Evolutionary conservation across 2,329 filamentous ascomycete species (phyloP).

Genomic region (Aureobasidium sp.): DNA sequence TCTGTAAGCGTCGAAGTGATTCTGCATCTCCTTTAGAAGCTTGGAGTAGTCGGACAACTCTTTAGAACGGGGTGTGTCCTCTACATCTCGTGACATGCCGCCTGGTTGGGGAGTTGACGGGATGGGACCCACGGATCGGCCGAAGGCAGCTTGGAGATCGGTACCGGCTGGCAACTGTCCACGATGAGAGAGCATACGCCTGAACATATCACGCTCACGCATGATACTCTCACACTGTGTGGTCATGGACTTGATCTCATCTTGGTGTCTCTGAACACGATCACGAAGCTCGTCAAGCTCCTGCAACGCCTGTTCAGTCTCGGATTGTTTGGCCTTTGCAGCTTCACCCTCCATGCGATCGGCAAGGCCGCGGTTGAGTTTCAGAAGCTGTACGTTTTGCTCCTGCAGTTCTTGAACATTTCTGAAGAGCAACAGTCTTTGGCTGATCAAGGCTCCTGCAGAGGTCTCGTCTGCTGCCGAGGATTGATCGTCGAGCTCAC

Average conservation of each 20-base stretch:
- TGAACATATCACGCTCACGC: slow-evolving; percentile 95
- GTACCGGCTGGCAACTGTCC: slow-evolving; percentile 50
- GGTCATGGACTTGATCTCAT: slow-evolving; percentile 75
- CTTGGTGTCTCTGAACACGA: slow-evolving; percentile 68
- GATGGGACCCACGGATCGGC: slow-evolving; percentile 55
- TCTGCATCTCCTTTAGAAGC: slow-evolving; percentile 77
- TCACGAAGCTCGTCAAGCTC: slow-evolving; percentile 66
- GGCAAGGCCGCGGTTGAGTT: slow-evolving; percentile 74
- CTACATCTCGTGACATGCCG: slow-evolving; percentile 25
- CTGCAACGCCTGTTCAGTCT: slow-evolving; percentile 50
- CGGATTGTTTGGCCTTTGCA: slow-evolving; percentile 52
- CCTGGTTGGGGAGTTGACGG: slow-evolving; percentile 40
- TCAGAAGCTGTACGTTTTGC: slow-evolving; percentile 78
- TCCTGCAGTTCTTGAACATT: slow-evolving; percentile 75
- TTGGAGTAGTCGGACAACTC: slow-evolving; percentile 65
- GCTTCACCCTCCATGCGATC: slow-evolving; percentile 89
- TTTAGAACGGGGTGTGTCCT: slow-evolving; percentile 42
- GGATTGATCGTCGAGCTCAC: slow-evolving; percentile 63
- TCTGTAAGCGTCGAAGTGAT: slow-evolving; percentile 81
- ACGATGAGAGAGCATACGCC: slow-evolving; percentile 78
- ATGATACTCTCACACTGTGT: slow-evolving; percentile 87
- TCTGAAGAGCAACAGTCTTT: slow-evolving; percentile 83
- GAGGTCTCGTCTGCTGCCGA: slow-evolving; percentile 67
- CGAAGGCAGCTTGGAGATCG: slow-evolving; percentile 62
- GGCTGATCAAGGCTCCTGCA: slow-evolving; percentile 80